Evolutionary conservation across 345 rosid species (phyloP).

Genomic region (Firmiana major): DNA sequence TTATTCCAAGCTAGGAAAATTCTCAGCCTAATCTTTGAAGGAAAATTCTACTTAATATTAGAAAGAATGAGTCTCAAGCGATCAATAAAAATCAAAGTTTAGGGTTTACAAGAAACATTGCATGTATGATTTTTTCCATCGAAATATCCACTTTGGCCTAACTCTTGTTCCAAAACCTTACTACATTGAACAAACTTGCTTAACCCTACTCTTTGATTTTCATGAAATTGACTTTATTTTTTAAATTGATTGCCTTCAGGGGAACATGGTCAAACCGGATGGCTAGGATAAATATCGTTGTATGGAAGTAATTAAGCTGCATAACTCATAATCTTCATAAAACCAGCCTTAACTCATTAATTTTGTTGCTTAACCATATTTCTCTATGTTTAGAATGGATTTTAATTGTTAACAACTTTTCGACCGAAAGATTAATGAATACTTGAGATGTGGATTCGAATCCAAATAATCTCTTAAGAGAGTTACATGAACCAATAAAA

Average conservation of each 20-base stretch:
- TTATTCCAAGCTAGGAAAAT: not conserved
- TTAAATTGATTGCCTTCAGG: not conserved
- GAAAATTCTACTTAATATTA: not conserved
- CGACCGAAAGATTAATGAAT: too few relatives aligned
- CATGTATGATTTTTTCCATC: too few relatives aligned
- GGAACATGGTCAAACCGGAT: slow-evolving; percentile 19
- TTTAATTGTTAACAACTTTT: too few relatives aligned
- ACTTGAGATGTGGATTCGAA: too few relatives aligned
- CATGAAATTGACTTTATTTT: slow-evolving; percentile 25
- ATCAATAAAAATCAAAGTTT: not conserved
- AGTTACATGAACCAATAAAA: too few relatives aligned
- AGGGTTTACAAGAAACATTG: not conserved
- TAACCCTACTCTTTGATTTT: not conserved
- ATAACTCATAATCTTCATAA: too few relatives aligned
- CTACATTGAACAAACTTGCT: slow-evolving; percentile 9
- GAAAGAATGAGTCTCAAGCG: too few relatives aligned
- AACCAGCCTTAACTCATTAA: too few relatives aligned
- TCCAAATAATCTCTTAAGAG: too few relatives aligned
- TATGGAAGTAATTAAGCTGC: not conserved
- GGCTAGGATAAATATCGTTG: not conserved
- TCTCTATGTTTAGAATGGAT: too few relatives aligned
- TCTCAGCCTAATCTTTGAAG: not conserved
- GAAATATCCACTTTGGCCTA: not conserved
- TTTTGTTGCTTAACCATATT: too few relatives aligned
- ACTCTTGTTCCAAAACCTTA: slow-evolving; percentile 3